Base-by-base conservation (phyloP, 257 asterid genomes). In the Solanum etuberosum region DNA sequence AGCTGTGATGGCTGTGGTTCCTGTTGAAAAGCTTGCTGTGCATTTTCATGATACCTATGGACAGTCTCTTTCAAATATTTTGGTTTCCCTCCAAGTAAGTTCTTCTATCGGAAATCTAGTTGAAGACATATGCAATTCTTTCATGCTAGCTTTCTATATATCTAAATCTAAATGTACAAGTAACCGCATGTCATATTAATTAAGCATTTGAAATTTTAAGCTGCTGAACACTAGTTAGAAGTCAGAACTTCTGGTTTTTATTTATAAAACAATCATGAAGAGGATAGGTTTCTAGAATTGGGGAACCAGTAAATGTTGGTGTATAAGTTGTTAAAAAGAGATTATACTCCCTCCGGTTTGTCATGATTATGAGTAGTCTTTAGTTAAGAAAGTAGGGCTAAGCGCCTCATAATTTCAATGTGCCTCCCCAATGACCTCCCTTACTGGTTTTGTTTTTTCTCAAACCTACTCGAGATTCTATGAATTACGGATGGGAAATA, bases 11-110 rank as follows among this genome's bases (percentile, higher is more conserved):
- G 91, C 94, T 25, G 97, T 91, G 67, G 99, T 94, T 88, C 99
- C 98, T 9, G 91, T 94, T 38, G 98, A 94, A 91, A 95, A 93
- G 86, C 93, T 96, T 51, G 98, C 99, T 7, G 98, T 96, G 87
- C 99, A 96, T 87, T 96, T 96, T 91, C 99, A 96, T 74, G 98
- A 96, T 91, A 96, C 99, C 0, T 96, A 95, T 27, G 98, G 98
- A 34, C 98, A 95, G 87, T 90, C 99, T 87, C 99, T 95, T 85
- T 93, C 99, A n/a, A 96, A 96, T 84, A 96, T 96, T 89, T 90
- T 96, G 46, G 83, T 95, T 7, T 95, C 99, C 35, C 96, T 96
- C 91, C 98, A 96, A 91, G 99, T 95, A 91, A 91, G 99, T 89
- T 80, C 84, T 68, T 25, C 27, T 86, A 59, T 51, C 25, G 21